Evolutionary conservation across 176 grass and related monocot species (phyloP), one percentile per base, ranked within the genome.

Genomic region (Bonia amplexicaulis): DNA sequence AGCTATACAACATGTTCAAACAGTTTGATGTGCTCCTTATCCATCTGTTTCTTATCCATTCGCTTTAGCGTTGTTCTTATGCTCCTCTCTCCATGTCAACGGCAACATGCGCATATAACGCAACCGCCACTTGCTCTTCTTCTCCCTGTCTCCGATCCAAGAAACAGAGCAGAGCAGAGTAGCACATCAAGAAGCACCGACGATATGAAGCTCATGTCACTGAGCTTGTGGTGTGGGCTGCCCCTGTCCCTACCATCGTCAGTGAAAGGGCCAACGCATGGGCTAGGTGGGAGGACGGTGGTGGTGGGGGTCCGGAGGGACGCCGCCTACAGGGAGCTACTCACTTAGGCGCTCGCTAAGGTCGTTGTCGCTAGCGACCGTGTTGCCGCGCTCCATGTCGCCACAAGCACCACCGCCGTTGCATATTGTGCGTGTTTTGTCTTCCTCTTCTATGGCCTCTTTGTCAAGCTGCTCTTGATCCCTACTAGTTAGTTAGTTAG

Each of bases 301-400:
- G 58, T 98, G 22, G 91, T 98, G 5, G 93, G 89, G 15, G 29
- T 98, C 29, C 89, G 83, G 68, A 86, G 89, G 29, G 91, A 29
- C 29, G 29, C 29, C 29, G 29, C 29, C 29, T 29, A 2, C 29
- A 29, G 29, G 29, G 29, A 29, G 29, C 29, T 29, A 29, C 1
- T 29, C 29, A 29, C 29, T 2, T 29, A 2, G 29, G 29, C 1
- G 29, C 29, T 29, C 29, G 29, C 29, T 29, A 29, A 29, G 29
- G 87, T 85, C 49, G 95, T 91, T 35, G 9, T 33, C 5, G 58
- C 82, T 79, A 91, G 93, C 9, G 95, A 98, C 85, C 89, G 68
- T 47, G 89, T 98, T 82, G 58, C 91, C 14, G 93, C 89, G 5
- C 55, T 98, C 54, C 93, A 98, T 62, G 89, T 98, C 73, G 69